Base-by-base conservation (phyloP, 495 filamentous ascomycete genomes). In the Daldinia vernicosa region DNA sequence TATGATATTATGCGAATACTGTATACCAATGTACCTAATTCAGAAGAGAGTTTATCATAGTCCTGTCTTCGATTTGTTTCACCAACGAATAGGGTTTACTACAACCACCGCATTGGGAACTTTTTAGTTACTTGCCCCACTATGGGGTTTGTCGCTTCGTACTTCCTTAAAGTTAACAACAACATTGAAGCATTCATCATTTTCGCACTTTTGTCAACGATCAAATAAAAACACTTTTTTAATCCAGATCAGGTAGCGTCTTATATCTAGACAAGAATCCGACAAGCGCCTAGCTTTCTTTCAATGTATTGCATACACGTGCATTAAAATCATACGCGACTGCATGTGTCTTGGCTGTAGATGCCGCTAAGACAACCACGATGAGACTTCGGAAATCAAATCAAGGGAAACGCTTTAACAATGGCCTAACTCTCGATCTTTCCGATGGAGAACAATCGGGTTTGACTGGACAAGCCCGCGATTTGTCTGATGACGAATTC, bases 341-440 rank as follows among this genome's bases (percentile, higher is more conserved):
- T 47, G 9, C 9, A 24, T 9, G 43, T 47, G 2, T 47, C 50
- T 53, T 53, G 50, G 50, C 22, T 27, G 3, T 28, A 53, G 14
- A 30, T 17, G 14, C 51, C 14, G 5, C 12, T 17, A 15, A 53
- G 14, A 53, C 17, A 30, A 30, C 17, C 56, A 71, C 26, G 15
- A 77, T 77, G 75, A 61, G 59, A 35, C 75, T 74, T 62, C 68
- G 74, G 59, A 61, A 74, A 57, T 74, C 73, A 56, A 74, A 77
- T 32, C 60, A 63, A 33, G 47, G 54, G 27, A 77, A 72, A 47
- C 70, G 33, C 2, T 71, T 70, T 27, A 28, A 54, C 12, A 22
- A 64, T 14, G 19, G 8, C 28, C 27, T 60, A 9, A 9, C 50
- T 51, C 14, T 55, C 17, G 66, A 66, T n/a, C 26, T 61, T 30